Conservation (phyloP, 129 eudicot species). For the Saussurea involucrata region DNA sequence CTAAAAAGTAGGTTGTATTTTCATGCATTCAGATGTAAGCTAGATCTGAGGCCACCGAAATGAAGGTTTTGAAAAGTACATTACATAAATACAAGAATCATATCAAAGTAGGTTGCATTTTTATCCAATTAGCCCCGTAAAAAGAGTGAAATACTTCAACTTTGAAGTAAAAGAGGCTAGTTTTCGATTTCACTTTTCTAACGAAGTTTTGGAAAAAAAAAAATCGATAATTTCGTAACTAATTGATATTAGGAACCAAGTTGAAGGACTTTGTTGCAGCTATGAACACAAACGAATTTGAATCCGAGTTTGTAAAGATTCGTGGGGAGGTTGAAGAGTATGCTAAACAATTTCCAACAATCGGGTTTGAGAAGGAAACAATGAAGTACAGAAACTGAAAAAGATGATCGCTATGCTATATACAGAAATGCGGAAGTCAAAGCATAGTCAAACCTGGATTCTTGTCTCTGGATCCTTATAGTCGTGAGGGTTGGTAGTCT, state of each 20-base stretch:
- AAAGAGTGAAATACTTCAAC: background rate
- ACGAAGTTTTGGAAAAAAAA: background rate
- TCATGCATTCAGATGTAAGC: background rate
- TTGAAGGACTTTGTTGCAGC: conserved; percentile 88
- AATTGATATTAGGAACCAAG: conserved; percentile 58
- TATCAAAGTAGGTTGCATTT: background rate
- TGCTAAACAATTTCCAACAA: conserved; percentile 90
- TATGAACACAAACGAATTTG: conserved; percentile 46
- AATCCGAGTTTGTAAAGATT: conserved; percentile 55
- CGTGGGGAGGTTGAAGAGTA: conserved; percentile 72
- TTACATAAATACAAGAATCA: background rate
- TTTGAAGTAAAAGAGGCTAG: background rate
- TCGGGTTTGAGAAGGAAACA: conserved; percentile 89
- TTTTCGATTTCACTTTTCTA: background rate
- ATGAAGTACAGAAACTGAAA: conserved; percentile 75
- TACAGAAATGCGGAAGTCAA: background rate
- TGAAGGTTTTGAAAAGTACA: background rate
- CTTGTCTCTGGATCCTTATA: background rate
- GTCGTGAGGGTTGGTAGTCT: background rate
- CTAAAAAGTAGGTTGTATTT: background rate
- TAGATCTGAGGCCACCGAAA: background rate
- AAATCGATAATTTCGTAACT: background rate
- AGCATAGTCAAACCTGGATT: background rate
- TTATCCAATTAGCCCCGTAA: background rate
- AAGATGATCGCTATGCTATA: too few species aligned